Base-by-base conservation (phyloP, 495 filamentous ascomycete species). In the Aspergillus panamensis region DNA sequence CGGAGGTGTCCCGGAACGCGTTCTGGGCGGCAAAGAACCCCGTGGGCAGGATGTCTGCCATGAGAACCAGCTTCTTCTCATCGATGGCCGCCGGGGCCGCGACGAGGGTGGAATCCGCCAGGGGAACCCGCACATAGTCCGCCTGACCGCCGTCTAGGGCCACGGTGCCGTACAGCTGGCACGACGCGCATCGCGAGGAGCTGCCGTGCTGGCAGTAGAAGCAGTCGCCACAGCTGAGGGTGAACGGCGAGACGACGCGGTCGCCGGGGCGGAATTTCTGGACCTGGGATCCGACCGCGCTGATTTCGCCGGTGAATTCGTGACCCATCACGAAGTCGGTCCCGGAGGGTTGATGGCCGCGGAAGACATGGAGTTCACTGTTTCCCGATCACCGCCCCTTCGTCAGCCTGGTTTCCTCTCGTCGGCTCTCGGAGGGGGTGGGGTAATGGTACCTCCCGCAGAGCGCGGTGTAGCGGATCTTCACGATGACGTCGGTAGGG, bases 11-110 rank as follows among this genome's bases (percentile, higher is more conserved):
- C 7, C 73, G 76, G 69, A 96, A 90, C 2, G 82, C 91, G 62
- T 90, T 92, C 19, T 73, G 69, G 3, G 89, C 90, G 1, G 87
- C 91, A 63, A 93, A 96, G 69, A 80, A 96, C 1, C 92, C 92
- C 2, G 90, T 96, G 4, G 89, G 87, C 57, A 85, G 83, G 19
- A 77, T 74, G 53, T 75, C 72, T 0, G 76, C 77, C 63, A 76
- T 77, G 10, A 97, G 73, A 12, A 96, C 84, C 20, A 96, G 70
- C 25, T 81, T 83, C 57, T 87, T 83, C 64, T 92, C 86, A n/a
- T 84, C 79, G 55, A 96, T 87, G 9, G 76, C 80, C 3, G 77
- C 61, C 0, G 91, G 88, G 0, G 90, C 84, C 37, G 81, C 81
- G 60, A 90, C 80, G 0, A 87, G 81, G 0, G 90, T 96, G 0